Percentiles rank a stretch among this genome's conserved stretches.
phyloP scores from a whole-genome alignment of 768 basidiomycete species.

The Kwoniella pini region DNA sequence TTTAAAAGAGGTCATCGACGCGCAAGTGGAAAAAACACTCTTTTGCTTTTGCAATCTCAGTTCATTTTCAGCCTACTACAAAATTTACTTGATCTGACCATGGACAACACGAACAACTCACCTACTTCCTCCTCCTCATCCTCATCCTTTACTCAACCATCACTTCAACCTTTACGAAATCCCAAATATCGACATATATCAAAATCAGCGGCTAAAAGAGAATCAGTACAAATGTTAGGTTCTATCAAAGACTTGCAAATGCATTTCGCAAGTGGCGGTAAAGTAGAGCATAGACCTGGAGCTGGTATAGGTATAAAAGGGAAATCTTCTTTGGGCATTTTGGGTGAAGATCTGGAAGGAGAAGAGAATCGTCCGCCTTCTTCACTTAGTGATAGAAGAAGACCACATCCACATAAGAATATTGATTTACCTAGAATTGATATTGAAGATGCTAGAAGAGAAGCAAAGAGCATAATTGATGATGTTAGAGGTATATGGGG shows the following conservation, averaged over 20 bases:
- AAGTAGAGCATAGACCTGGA: constrained; percentile 40
- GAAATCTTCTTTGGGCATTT: constrained; percentile 60
- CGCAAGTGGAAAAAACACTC: no score
- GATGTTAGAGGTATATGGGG: constrained; percentile 31
- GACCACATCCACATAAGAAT: constrained; percentile 37
- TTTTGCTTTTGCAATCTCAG: no score
- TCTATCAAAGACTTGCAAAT: constrained; percentile 95
- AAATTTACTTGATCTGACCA: no score
- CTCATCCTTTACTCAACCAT: not conserved
- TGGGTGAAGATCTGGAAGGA: constrained; percentile 59
- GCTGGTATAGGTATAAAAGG: constrained; percentile 37
- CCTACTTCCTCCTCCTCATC: not conserved
- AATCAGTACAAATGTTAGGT: constrained; percentile 90
- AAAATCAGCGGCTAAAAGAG: constrained; percentile 76
- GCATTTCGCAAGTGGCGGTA: constrained; percentile 63
- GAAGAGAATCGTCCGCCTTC: constrained; percentile 31
- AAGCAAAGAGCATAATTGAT: constrained; percentile 25
- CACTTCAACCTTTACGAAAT: constrained; percentile 27
- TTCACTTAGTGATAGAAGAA: constrained; percentile 64
- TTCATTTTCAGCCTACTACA: no score
- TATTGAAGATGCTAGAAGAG: constrained; percentile 25
- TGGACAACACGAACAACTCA: not conserved
- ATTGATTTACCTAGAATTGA: constrained; percentile 40
- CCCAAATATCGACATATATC: constrained; percentile 46
- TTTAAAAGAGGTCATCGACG: no score